Evolutionary conservation across 140 eudicot genomes (phyloP).

Genomic region (Anethum foeniculum): DNA sequence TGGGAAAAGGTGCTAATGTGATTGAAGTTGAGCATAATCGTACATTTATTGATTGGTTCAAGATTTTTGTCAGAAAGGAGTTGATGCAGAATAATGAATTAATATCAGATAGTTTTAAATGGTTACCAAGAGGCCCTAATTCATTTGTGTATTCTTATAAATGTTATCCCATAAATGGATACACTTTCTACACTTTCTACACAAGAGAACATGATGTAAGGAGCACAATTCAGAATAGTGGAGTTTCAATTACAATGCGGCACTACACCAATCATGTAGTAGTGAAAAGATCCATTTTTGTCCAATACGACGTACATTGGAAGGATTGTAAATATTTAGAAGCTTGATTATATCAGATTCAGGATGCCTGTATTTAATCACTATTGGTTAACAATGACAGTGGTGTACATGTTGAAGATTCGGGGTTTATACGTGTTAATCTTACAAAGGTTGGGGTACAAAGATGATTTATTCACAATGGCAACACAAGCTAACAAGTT

Average conservation of each 20-base stretch:
- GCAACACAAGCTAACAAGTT: too few relatives aligned
- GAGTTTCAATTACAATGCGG: background rate
- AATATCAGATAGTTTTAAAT: background rate
- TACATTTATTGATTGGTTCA: too few relatives aligned
- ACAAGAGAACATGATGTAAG: background rate
- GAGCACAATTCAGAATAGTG: background rate
- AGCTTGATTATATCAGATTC: background rate
- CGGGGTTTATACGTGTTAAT: too few relatives aligned
- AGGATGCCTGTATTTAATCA: too few relatives aligned
- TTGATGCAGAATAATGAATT: too few relatives aligned
- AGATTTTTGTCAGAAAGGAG: too few relatives aligned
- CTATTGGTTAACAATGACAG: too few relatives aligned
- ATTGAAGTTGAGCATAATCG: too few relatives aligned
- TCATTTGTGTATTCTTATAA: slow-evolving; percentile 6
- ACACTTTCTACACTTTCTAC: background rate
- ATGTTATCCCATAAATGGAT: slow-evolving; percentile 3
- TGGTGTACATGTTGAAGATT: too few relatives aligned
- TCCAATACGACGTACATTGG: background rate
- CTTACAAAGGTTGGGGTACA: too few relatives aligned
- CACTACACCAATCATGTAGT: background rate
- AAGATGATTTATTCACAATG: too few relatives aligned
- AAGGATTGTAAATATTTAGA: background rate
- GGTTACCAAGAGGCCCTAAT: slow-evolving; percentile 6
- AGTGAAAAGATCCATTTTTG: background rate
- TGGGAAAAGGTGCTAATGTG: too few relatives aligned